Percentiles rank a stretch among this genome's conserved stretches.
Conservation (phyloP, 495 filamentous ascomycete genomes). For the Podospora australis region DNA sequence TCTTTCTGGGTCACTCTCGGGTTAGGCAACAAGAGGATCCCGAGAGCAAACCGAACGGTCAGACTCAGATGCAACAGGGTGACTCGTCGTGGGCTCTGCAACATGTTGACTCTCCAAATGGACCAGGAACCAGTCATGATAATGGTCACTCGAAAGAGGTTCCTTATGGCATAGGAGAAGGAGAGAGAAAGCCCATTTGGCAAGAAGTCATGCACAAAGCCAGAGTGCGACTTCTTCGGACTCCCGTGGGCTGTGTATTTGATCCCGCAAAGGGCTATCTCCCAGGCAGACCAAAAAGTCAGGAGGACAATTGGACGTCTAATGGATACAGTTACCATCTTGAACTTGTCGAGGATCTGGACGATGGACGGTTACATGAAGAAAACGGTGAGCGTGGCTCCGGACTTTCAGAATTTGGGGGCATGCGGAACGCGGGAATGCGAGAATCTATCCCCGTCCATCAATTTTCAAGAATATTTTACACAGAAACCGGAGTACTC, state of each 20-base stretch:
- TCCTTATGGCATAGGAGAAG: slow-evolving; percentile 42
- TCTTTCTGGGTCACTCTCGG: slow-evolving; percentile 70
- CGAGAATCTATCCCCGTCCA: slow-evolving; percentile 80
- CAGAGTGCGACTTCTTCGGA: slow-evolving; percentile 66
- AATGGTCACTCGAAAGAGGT: slow-evolving; percentile 13
- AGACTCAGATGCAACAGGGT: neutral
- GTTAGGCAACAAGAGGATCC: neutral
- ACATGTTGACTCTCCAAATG: neutral
- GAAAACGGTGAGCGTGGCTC: slow-evolving; percentile 61
- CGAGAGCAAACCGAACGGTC: neutral
- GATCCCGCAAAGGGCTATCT: slow-evolving; percentile 20
- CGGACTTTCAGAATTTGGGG: slow-evolving; percentile 58
- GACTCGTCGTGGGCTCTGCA: neutral
- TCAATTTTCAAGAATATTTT: slow-evolving; percentile 94
- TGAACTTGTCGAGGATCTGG: slow-evolving; percentile 83
- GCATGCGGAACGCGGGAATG: slow-evolving; percentile 67
- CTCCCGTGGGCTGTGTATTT: slow-evolving; percentile 28
- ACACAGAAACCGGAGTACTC: slow-evolving; percentile 91
- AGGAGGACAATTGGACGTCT: neutral
- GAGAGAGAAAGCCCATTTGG: slow-evolving; percentile 74
- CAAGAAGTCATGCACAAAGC: slow-evolving; percentile 98
- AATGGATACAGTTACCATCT: slow-evolving; percentile 87
- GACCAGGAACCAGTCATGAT: neutral
- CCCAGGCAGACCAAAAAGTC: neutral
- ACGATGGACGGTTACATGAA: slow-evolving; percentile 84